These are phyloP conservation scores for Jatropha podagrica DNA, from an alignment of 441 rosid genomes.

Conservation along the genomic window DNA sequence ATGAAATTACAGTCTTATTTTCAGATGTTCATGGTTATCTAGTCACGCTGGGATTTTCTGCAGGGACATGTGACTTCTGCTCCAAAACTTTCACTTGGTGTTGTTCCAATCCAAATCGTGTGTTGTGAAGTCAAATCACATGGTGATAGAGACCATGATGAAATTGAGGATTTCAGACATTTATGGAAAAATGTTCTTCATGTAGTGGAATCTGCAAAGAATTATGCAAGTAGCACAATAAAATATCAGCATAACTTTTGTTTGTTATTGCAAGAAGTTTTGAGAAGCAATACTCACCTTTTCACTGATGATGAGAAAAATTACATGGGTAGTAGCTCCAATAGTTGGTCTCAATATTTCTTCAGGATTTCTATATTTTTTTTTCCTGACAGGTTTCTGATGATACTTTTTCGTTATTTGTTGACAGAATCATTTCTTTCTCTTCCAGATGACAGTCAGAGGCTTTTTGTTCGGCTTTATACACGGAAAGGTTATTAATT, in stretches of 20 bases:
- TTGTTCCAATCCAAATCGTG: conserved; percentile 57
- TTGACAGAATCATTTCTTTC: conserved; percentile 66
- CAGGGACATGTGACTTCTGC: conserved; percentile 66
- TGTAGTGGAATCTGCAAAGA: conserved; percentile 50
- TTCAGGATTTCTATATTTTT: neutral
- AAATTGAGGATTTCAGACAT: conserved; percentile 36
- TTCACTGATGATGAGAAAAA: conserved; percentile 59
- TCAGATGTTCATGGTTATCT: neutral
- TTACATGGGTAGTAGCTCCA: conserved; percentile 55
- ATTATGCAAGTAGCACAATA: conserved; percentile 39
- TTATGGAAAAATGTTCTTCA: conserved; percentile 61
- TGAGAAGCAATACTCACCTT: conserved; percentile 53
- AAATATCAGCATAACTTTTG: conserved; percentile 76
- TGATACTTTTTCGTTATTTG: conserved; percentile 21
- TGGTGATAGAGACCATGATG: conserved; percentile 34
- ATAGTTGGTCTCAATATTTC: conserved; percentile 20
- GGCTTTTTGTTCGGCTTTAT: conserved; percentile 87
- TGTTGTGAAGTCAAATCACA: conserved; percentile 36
- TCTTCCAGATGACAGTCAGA: conserved; percentile 71
- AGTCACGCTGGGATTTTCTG: conserved; percentile 23
- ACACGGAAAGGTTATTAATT: conserved; percentile 67
- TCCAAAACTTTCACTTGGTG: conserved; percentile 55
- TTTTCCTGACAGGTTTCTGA: conserved; percentile 10
- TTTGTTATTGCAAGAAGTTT: conserved; percentile 63
- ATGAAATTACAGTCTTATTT: neutral